phyloP scores from a whole-genome alignment of 495 filamentous ascomycete genomes.

The Hypoxylon cercidicola region DNA sequence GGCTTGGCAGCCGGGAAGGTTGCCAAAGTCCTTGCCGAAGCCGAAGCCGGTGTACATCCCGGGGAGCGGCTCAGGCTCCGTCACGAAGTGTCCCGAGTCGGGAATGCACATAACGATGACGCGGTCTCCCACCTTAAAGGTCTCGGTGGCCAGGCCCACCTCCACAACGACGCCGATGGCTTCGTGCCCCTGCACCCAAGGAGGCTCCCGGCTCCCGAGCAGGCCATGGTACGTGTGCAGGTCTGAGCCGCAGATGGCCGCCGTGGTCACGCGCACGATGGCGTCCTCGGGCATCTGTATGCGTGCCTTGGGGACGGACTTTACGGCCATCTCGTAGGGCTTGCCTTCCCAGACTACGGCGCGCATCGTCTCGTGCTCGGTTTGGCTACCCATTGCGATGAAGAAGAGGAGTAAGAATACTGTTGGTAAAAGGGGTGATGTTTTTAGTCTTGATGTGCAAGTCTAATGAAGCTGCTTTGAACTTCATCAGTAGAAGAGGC shows the following conservation, averaged over 20 bases:
- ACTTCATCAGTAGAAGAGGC: too few relatives aligned
- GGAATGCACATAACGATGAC: conserved; percentile 53
- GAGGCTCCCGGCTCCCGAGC: conserved; percentile 63
- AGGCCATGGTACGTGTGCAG: conserved; percentile 63
- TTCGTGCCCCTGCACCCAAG: conserved; percentile 66
- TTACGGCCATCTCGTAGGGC: conserved; percentile 56
- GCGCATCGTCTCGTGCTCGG: too few relatives aligned
- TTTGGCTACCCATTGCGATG: too few relatives aligned
- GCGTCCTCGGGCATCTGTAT: conserved; percentile 64
- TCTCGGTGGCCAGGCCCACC: conserved; percentile 58
- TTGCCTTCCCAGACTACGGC: too few relatives aligned
- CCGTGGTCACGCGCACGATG: conserved; percentile 67
- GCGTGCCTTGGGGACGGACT: conserved; percentile 59
- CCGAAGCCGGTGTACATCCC: too few relatives aligned
- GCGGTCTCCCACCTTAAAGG: conserved; percentile 63
- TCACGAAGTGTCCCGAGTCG: too few relatives aligned
- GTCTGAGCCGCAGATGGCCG: conserved; percentile 63
- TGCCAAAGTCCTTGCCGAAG: neutral
- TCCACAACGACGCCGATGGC: conserved; percentile 63
- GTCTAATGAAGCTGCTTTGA: too few relatives aligned
- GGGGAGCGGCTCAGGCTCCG: too few relatives aligned
- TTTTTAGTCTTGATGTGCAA: too few relatives aligned
- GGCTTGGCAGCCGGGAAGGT: conserved; percentile 66
- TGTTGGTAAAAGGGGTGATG: too few relatives aligned
- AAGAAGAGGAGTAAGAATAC: too few relatives aligned